These are phyloP conservation scores for Harringtonia lauricola DNA, from an alignment of 2,329 filamentous ascomycete genomes.

Conservation along the genomic window DNA sequence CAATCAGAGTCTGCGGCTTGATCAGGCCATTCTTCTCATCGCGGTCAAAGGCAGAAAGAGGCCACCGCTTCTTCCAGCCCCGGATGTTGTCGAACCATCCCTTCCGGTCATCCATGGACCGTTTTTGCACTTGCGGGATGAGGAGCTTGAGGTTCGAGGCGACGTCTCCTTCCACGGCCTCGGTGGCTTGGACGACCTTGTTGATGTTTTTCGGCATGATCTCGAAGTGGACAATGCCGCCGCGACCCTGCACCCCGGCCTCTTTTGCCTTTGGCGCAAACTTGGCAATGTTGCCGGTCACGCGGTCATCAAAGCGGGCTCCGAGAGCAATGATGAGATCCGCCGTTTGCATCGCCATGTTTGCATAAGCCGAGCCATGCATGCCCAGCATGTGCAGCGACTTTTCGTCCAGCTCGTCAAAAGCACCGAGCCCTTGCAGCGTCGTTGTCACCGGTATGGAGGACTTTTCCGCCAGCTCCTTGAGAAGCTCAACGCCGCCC, in stretches of 20 bases:
- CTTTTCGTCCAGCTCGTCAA: conserved; percentile 88
- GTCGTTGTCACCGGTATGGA: conserved; percentile 93
- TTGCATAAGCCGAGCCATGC: conserved; percentile 95
- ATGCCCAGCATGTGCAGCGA: conserved; percentile 97
- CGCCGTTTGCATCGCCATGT: conserved; percentile 95
- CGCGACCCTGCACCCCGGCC: conserved; percentile 73
- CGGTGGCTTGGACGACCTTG: conserved; percentile 94
- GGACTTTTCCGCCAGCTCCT: conserved; percentile 79
- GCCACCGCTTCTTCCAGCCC: conserved; percentile 86
- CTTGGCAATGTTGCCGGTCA: conserved; percentile 69
- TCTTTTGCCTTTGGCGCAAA: conserved; percentile 83
- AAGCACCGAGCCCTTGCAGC: conserved; percentile 83
- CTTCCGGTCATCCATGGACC: conserved; percentile 52
- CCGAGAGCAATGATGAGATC: conserved; percentile 94
- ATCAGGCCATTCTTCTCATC: conserved; percentile 67
- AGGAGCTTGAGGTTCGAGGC: conserved; percentile 66
- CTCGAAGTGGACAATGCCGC: conserved; percentile 95
- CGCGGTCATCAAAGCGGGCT: conserved; percentile 91
- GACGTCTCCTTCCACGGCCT: conserved; percentile 91
- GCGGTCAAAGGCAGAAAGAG: conserved; percentile 69
- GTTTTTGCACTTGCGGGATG: conserved; percentile 57
- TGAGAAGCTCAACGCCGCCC: conserved; percentile 68
- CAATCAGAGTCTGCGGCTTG: conserved; percentile 89
- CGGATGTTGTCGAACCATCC: conserved; percentile 88
- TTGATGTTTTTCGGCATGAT: conserved; percentile 99